A percentile compares a stretch with the other conserved stretches of the same genome.
These are phyloP conservation scores for Barnettozyma californica DNA, from an alignment of 805 yeast species.

Conservation along the genomic window DNA sequence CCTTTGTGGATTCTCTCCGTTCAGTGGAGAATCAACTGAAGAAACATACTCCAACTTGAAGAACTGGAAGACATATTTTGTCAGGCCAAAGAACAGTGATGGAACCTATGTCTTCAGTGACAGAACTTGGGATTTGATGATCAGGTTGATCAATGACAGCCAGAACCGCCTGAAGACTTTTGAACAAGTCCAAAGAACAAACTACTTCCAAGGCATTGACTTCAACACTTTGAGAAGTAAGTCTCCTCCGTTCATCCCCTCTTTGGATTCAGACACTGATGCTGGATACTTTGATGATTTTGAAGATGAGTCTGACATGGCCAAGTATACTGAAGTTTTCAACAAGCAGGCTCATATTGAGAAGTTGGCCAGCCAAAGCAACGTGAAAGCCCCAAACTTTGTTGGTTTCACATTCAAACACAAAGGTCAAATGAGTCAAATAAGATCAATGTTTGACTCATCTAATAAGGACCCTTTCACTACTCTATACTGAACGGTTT, in stretches of 20 bases:
- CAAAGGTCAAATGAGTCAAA: slow-evolving; percentile 32
- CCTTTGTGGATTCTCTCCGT: slow-evolving; percentile 95
- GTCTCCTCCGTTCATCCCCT: slow-evolving; percentile 95
- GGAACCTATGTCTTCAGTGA: slow-evolving; percentile 92
- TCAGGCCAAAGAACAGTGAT: slow-evolving; percentile 87
- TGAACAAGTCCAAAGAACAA: slow-evolving; percentile 72
- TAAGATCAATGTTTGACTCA: slow-evolving; percentile 24
- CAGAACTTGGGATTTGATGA: slow-evolving; percentile 89
- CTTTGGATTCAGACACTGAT: slow-evolving; percentile 92
- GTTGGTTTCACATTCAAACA: slow-evolving; percentile 97
- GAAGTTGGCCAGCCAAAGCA: slow-evolving; percentile 62
- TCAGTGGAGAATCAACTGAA: slow-evolving; percentile 87
- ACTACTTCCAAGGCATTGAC: slow-evolving; percentile 80
- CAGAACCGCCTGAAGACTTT: slow-evolving; percentile 68
- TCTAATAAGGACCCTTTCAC: slow-evolving; percentile 24
- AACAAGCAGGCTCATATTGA: slow-evolving; percentile 87
- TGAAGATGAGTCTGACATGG: slow-evolving; percentile 94
- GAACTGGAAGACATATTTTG: slow-evolving; percentile 83
- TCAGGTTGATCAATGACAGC: slow-evolving; percentile 75
- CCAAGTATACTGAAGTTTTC: slow-evolving; percentile 93
- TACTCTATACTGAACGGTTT: slow-evolving; percentile 19
- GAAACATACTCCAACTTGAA: slow-evolving; percentile 93
- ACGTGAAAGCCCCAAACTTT: slow-evolving; percentile 60
- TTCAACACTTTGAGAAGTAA: slow-evolving; percentile 65
- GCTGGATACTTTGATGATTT: slow-evolving; percentile 99